Evolutionary conservation across 2,329 filamentous ascomycete genomes (phyloP), one percentile per base, ranked within the genome.

Genomic region (Uncinocarpus reesii): DNA sequence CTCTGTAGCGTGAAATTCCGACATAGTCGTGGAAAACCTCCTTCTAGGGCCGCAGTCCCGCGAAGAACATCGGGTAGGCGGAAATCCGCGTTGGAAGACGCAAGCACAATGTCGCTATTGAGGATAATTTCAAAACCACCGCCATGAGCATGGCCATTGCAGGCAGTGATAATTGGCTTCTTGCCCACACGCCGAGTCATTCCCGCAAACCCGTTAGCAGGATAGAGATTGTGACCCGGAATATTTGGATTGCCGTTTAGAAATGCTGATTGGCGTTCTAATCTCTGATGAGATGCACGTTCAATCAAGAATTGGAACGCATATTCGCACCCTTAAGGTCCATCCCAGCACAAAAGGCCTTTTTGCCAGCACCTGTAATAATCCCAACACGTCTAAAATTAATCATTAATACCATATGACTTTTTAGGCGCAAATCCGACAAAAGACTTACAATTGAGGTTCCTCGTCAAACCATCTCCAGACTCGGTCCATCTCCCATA

Each of bases 101-200:
- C 82, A 16, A 87, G 62, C 2, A 87, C 74, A 49, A 90, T 67
- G 68, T 92, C 86, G 53, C 76, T 77, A 64, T 95, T 95, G 75
- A 96, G 84, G 49, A 89, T 86, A 64, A 88, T 86, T 70, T 90
- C 85, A 66, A 84, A 81, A 2, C 84, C 85, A 42, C 86, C 85
- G 35, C 86, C 86, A 28, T 85, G 72, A 40, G 82, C 84, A 23
- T 84, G 69, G 1, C 85, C 85, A 59, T 88, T 86, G 15, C 88
- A 81, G 1, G 85, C 86, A 1, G 80, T 82, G 18, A 90, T 73
- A 41, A 90, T 72, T 2, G 85, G 85, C 60, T 90, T 90, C 66
- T 77, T 79, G 1, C 79, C 79, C 3, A 61, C 61, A n/a, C 79
- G 67, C 32, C 74, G 66, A 34, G 73, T 76, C 15, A 83, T 59